phyloP scores from a whole-genome alignment of 495 filamentous ascomycete genomes.

The Penicillium soppii region DNA sequence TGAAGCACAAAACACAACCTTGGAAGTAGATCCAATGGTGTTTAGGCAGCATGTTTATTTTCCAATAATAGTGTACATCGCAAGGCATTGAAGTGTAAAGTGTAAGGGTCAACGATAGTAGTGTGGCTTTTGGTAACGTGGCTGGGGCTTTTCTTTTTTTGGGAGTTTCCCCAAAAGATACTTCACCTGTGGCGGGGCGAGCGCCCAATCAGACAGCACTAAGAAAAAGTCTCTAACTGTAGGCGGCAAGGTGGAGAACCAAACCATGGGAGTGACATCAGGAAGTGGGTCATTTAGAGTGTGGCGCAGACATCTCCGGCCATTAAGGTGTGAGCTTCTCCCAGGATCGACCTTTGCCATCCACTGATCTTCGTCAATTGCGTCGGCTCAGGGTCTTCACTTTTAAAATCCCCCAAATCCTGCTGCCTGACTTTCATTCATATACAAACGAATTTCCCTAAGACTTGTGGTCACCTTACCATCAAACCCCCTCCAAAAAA shows the following conservation, averaged over 20 bases:
- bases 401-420: conserved; percentile 24
- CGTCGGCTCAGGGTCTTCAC: conserved; percentile 11
- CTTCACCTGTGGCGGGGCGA: conserved; percentile 12
- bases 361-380: conserved; percentile 31
- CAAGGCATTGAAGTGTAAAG: too few relatives aligned
- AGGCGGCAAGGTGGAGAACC: not conserved
- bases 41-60: too few relatives aligned
- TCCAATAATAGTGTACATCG: too few relatives aligned
- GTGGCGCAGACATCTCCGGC: conserved; percentile 14
- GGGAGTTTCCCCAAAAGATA: not conserved
- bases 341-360: conserved; percentile 13
- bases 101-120: not conserved
- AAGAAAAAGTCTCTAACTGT: not conserved
- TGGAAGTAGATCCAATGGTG: too few relatives aligned
- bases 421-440: conserved; percentile 20
- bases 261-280: conserved; percentile 4
- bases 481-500: not conserved
- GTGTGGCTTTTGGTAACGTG: conserved; percentile 5
- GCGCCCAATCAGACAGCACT: not conserved
- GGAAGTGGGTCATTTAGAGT: not conserved
- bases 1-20: too few relatives aligned
- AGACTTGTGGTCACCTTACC: not conserved
- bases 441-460: conserved; percentile 9
- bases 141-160: conserved; percentile 7
- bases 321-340: conserved; percentile 7